Evolutionary conservation across 2,329 filamentous ascomycete genomes (phyloP), one percentile per base, ranked within the genome.

Genomic region (Talaromyces marneffei): DNA sequence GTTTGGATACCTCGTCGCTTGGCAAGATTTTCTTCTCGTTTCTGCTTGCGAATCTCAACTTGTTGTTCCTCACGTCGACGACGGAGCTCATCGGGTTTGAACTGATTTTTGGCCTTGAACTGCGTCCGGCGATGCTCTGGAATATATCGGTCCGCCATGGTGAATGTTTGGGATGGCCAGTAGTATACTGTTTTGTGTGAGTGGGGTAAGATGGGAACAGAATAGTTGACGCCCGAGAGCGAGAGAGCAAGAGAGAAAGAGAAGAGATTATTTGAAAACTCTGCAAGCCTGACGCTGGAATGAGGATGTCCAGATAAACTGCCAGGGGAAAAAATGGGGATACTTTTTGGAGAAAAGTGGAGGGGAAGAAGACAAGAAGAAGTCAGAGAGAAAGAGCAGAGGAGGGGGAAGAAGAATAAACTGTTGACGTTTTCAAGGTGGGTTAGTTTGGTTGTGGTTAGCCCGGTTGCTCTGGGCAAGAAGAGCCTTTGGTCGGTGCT

Each of bases 31-130:
- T 99, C 94, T 81, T 99, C 94, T 75, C 94, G 88, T 87, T 97
- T 97, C 67, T 92, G 91, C 82, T 96, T 96, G 77, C 94, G 89
- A 75, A 99, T 99, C 82, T 99, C 94, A 68, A 99, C 94, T 82
- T 97, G 94, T 79, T 97, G 92, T 81, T 99, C 94, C 78, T 99
- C 94, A 75, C 94, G 94, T 76, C 94, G 94, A 74, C 94, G 92
- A 76, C 94, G 91, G 68, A 99, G 88, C 83, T 99, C 94, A 78
- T 99, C 94, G 71, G 93, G 93, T 87, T 97, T 97, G 85, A 99
- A 97, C 73, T 91, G 91, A 80, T 91, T 93, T 86, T 97, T 97
- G 60, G 94, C 94, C 89, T 99, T 99, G 88, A 96, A 99, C 82
- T 96, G 92, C 68, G 91, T 97, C 76, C 94, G 92, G 78, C 94